Percentiles rank a stretch among this genome's conserved stretches.
These are phyloP conservation scores for Penicillium macrosclerotiorum DNA, from an alignment of 495 filamentous ascomycete species.

Conservation along the genomic window DNA sequence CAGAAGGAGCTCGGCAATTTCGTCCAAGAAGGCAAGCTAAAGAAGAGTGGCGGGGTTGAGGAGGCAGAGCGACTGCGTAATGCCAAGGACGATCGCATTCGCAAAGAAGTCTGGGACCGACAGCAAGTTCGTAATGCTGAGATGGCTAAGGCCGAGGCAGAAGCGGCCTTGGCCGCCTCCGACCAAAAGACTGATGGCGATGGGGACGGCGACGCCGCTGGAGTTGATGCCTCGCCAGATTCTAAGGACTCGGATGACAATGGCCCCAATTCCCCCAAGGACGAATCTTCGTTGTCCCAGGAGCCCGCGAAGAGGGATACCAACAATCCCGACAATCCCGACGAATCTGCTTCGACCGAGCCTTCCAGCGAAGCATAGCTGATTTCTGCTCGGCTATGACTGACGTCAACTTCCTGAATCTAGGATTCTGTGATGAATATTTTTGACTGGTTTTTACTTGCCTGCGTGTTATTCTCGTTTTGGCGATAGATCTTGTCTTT, in stretches of 20 bases:
- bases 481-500: no score
- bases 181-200: constrained; percentile 16
- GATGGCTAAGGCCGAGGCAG: constrained; percentile 33
- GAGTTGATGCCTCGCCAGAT: no score
- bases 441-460: neutral
- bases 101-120: constrained; percentile 80
- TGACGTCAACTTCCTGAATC: no score
- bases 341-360: constrained; percentile 6
- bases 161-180: constrained; percentile 19
- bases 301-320: constrained; percentile 8
- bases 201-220: constrained; percentile 3
- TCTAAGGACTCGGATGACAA: neutral
- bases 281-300: no score
- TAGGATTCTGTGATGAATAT: neutral
- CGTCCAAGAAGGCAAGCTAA: constrained; percentile 87
- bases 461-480: constrained; percentile 5
- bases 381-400: no score
- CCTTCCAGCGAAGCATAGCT: no score
- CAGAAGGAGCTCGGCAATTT: constrained; percentile 85
- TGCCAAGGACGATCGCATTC: constrained; percentile 81
- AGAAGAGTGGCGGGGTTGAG: constrained; percentile 93
- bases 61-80: constrained; percentile 84
- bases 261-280: neutral
- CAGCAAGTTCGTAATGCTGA: constrained; percentile 52
- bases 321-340: no score